Conservation (phyloP, 78 protist genomes). For the Dictyostelium firmibasis region DNA sequence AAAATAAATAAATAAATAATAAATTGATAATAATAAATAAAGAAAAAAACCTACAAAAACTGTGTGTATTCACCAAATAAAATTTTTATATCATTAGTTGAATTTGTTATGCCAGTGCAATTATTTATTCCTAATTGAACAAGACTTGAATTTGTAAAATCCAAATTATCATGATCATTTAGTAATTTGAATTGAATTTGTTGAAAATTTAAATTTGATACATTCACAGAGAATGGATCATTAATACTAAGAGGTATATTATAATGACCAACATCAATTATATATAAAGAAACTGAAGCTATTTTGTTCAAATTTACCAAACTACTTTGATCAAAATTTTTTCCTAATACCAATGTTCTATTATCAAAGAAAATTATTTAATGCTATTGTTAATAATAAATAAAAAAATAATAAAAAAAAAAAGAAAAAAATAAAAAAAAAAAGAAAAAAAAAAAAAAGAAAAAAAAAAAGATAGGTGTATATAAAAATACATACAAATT, state of each 20-base stretch:
- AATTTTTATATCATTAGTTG: neutral
- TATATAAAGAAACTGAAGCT: neutral
- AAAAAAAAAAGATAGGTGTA: no score
- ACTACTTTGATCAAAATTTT: neutral
- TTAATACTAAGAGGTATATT: neutral
- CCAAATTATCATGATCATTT: neutral
- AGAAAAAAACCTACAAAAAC: neutral
- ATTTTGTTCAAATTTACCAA: neutral
- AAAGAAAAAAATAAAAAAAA: no score
- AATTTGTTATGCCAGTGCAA: neutral
- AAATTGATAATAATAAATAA: no score
- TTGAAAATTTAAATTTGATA: neutral
- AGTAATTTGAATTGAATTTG: neutral
- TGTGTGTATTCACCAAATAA: neutral
- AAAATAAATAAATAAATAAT: neutral
- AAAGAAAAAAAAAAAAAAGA: no score
- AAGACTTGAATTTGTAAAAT: neutral
- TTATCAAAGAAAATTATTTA: no score
- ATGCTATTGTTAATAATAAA: no score
- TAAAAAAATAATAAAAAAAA: no score
- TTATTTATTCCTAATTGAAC: neutral
- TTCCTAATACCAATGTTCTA: neutral
- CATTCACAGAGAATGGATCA: neutral
- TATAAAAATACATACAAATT: neutral
- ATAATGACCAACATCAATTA: neutral